These are phyloP conservation scores for Blastobotrys terrestris DNA, from an alignment of 805 yeast species.

Conservation along the genomic window DNA sequence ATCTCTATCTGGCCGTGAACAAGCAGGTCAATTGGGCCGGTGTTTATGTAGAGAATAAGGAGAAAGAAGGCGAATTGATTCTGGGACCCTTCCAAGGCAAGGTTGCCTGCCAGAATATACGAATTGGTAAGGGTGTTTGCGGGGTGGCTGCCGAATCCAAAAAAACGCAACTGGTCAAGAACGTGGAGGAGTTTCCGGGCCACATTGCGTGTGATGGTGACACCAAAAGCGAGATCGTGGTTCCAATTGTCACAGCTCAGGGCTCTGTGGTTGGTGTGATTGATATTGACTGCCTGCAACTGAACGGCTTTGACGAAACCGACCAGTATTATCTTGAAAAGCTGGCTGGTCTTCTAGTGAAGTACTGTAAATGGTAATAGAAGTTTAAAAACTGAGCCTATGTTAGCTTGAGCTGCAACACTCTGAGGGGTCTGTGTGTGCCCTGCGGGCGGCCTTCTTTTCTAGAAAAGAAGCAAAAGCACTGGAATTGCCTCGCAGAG, in stretches of 20 bases:
- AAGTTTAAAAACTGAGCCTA: background rate
- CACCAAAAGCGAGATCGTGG: constrained; percentile 88
- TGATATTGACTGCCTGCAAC: constrained; percentile 72
- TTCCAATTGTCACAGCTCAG: constrained; percentile 54
- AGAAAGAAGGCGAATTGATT: constrained; percentile 42
- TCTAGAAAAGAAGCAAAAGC: background rate
- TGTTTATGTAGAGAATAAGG: constrained; percentile 56
- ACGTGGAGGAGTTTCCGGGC: constrained; percentile 77
- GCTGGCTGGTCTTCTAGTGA: constrained; percentile 47
- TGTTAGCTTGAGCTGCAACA: too few species aligned
- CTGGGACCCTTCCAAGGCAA: constrained; percentile 95
- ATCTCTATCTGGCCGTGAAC: constrained; percentile 54
- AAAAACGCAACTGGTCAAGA: constrained; percentile 65
- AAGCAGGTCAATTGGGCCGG: constrained; percentile 85
- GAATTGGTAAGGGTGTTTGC: constrained; percentile 83
- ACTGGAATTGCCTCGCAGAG: background rate
- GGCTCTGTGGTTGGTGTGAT: constrained; percentile 62
- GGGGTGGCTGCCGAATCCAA: constrained; percentile 66
- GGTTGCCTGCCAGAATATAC: constrained; percentile 86
- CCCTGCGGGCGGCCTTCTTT: background rate
- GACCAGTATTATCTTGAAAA: constrained; percentile 58
- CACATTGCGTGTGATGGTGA: constrained; percentile 98
- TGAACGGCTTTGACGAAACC: constrained; percentile 57
- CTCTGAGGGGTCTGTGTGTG: too few species aligned
- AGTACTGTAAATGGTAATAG: constrained; percentile 45